These are phyloP conservation scores for Aphanomyces euteiches DNA, from an alignment of 352 stramenopile species.

Conservation along the genomic window DNA sequence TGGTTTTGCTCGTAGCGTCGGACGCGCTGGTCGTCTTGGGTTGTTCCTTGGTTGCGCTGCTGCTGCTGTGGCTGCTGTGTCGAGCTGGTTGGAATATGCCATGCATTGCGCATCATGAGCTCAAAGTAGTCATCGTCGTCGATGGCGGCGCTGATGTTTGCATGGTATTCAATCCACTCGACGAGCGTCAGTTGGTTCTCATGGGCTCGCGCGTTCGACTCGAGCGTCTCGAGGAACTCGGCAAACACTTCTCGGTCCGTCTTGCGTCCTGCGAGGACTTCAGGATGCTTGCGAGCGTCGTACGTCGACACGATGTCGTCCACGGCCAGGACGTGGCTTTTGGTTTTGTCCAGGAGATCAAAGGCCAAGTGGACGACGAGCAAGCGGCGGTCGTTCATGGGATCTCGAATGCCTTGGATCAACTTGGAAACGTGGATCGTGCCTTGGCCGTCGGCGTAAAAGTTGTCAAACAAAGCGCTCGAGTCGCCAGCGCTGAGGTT, in stretches of 20 bases:
- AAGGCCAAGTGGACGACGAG: slow-evolving; percentile 83
- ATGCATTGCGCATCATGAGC: slow-evolving; percentile 86
- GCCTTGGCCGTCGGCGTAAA: slow-evolving; percentile 37
- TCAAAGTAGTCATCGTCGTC: slow-evolving; percentile 90
- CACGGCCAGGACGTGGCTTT: slow-evolving; percentile 64
- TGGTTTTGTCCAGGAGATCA: slow-evolving; percentile 68
- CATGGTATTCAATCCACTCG: slow-evolving; percentile 83
- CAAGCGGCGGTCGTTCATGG: slow-evolving; percentile 63
- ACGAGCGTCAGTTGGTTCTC: slow-evolving; percentile 67
- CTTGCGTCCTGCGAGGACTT: slow-evolving; percentile 68
- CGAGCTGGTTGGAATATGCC: slow-evolving; percentile 75
- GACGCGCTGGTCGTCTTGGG: slow-evolving; percentile 48
- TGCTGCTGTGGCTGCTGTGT: slow-evolving; percentile 68
- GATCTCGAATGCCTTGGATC: slow-evolving; percentile 69
- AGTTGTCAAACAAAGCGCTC: slow-evolving; percentile 35
- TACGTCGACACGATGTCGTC: slow-evolving; percentile 76
- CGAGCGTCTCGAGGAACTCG: slow-evolving; percentile 85
- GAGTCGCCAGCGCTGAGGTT: slow-evolving; percentile 28
- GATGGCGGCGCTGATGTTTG: slow-evolving; percentile 84
- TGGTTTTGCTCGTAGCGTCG: slow-evolving; percentile 19
- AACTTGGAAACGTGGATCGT: slow-evolving; percentile 85
- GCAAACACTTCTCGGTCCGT: slow-evolving; percentile 59
- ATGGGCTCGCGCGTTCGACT: slow-evolving; percentile 57
- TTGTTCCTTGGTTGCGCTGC: slow-evolving; percentile 48
- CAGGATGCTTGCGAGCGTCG: slow-evolving; percentile 77